Evolutionary conservation across 2,329 filamentous ascomycete genomes (phyloP), one percentile per base, ranked within the genome.

Genomic region (Fusarium fujikuroi): DNA sequence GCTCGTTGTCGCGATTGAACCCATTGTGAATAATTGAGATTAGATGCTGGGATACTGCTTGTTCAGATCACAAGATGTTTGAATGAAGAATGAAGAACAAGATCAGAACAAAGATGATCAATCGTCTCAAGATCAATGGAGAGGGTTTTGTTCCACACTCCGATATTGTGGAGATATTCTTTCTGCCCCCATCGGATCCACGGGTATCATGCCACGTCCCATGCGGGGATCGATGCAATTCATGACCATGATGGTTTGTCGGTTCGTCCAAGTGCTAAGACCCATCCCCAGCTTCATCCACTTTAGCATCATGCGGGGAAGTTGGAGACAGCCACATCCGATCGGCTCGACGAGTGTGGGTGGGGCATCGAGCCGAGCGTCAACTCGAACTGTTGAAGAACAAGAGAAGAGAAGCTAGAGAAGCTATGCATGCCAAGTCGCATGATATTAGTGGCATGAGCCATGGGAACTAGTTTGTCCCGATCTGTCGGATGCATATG

Each of bases 341-440:
- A 77, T 78, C 76, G 76, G 74, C 67, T 76, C 67, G 69, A 76
- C 65, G 69, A 62, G 74, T 57, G 72, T 72, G 74, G 30, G 76
- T 74, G 75, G 76, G 65, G 71, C 73, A 58, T 76, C 70, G 74
- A 77, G 58, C 74, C 75, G 74, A 77, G n/a, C 71, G 32, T 58
- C 25, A 30, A 28, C 23, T 10, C 25, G 34, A 54, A 54, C 50
- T 18, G 23, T n/a, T 39, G 23, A 53, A 39, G 56, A 63, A 47
- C 36, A 42, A 49, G 21, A 52, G 50, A 52, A 25, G 37, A 46
- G 58, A 58, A n/a, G 30, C 32, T n/a, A 25, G 37, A 46, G 58
- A 58, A n/a, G 30, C 32, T n/a, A 32, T 50, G 42, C 49, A 54
- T 28, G 54, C 32, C 60, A 36, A 57, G 56, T 74, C 60, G 63